These are phyloP conservation scores for Phytophthora pini DNA, from an alignment of 352 stramenopile genomes.

Conservation along the genomic window DNA sequence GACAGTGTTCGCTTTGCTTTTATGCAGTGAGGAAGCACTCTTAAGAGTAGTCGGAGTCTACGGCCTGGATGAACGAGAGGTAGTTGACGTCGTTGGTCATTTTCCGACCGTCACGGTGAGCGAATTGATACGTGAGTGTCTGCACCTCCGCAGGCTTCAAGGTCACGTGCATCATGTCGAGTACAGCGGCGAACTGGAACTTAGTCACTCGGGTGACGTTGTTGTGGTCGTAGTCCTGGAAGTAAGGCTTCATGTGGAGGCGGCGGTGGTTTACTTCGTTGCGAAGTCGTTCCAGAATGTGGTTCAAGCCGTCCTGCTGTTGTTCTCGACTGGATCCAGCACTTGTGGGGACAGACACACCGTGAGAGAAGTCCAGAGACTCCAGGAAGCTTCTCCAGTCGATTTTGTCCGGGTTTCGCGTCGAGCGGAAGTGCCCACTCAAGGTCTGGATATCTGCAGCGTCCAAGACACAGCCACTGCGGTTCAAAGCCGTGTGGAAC, in stretches of 20 bases:
- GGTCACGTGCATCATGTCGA: constrained; percentile 84
- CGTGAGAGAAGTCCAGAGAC: constrained; percentile 56
- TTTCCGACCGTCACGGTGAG: constrained; percentile 56
- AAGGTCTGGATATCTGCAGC: constrained; percentile 71
- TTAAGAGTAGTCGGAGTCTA: constrained; percentile 75
- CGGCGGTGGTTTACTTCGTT: constrained; percentile 68
- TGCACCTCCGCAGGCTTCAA: constrained; percentile 62
- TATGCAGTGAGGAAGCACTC: neutral
- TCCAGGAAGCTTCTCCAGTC: constrained; percentile 80
- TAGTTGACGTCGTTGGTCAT: constrained; percentile 82
- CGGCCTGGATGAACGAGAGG: constrained; percentile 70
- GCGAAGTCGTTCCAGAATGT: constrained; percentile 53
- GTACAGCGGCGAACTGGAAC: constrained; percentile 83
- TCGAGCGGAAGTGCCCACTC: constrained; percentile 66
- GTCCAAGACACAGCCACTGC: constrained; percentile 74
- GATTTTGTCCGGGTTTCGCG: constrained; percentile 73
- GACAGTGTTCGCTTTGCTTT: neutral
- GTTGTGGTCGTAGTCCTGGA: constrained; percentile 89
- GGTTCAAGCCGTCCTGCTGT: constrained; percentile 7
- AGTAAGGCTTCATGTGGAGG: constrained; percentile 89
- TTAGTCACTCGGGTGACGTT: constrained; percentile 74
- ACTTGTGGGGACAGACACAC: constrained; percentile 6
- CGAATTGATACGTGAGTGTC: constrained; percentile 58
- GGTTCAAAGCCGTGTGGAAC: constrained; percentile 87
- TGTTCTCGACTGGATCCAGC: neutral